Base-by-base conservation (phyloP, 2,329 filamentous ascomycete genomes). In the Colletotrichum sp. region DNA sequence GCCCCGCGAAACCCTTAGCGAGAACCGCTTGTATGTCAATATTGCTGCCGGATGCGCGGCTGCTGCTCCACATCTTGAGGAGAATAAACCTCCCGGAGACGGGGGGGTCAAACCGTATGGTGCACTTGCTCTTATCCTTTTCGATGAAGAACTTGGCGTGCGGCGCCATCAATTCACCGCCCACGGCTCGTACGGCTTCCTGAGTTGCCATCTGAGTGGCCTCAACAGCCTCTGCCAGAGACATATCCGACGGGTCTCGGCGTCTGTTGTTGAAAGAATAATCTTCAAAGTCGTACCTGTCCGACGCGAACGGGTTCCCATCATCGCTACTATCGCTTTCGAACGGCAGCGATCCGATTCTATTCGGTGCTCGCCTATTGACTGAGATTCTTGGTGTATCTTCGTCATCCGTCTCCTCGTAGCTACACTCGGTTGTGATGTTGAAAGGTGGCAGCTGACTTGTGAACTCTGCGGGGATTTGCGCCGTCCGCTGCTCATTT, bases 11-110 rank as follows among this genome's bases (percentile, higher is more conserved):
- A 0, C 96, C 96, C 79, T 94, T 93, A 2, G 93, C 94, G 72
- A 95, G 90, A 29, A 98, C 92, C 59, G 93, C 95, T 82, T 98
- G 94, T 51, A 98, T 95, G 80, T 98, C 95, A 76, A 98, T 97
- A 79, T 97, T 98, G 72, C 86, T 86, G 7, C 81, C 78, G 6
- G 90, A 87, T 62, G 92, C 91, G 31, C 91, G 89, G 73, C 91
- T 90, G 3, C 94, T 93, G 78, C 93, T 95, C 94, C 95, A 98
- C 82, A 98, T 91, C 86, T 98, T 98, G 76, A 98, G 87, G 55
- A 98, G 84, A 66, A 98, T 93, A 81, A 94, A 97, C 70, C 94
- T 90, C 7, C 94, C 94, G 13, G 94, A 95, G 73, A 97, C 90
- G 0, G 94, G 93, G 70, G 95, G 94, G 78, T 96, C 91, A 78